Percentiles rank a stretch among this genome's conserved stretches.
Conservation (phyloP, 202 grass and related monocot genomes). For the Musa balbisiana region DNA sequence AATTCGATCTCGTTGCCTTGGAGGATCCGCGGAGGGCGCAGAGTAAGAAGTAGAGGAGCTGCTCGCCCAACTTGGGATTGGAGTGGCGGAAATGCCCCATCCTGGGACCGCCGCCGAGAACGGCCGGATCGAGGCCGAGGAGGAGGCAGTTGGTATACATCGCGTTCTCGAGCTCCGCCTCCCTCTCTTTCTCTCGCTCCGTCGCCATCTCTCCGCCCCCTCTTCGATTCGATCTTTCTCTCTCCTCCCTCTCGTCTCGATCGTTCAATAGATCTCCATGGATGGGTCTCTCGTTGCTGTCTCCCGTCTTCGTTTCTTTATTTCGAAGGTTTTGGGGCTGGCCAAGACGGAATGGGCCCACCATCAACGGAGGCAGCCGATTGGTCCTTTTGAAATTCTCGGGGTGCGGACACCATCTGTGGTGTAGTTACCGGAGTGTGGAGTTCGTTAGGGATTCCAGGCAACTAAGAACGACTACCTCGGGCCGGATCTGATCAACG, state of each 20-base stretch:
- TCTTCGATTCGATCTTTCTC: neutral
- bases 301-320: neutral
- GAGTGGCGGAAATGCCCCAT: slow-evolving; percentile 90
- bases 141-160: slow-evolving; percentile 99
- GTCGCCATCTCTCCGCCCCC: slow-evolving; percentile 52
- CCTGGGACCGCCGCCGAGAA: slow-evolving; percentile 51
- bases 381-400: neutral
- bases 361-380: too few species aligned
- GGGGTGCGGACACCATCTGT: neutral
- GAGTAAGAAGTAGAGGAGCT: slow-evolving; percentile 98
- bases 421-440: neutral
- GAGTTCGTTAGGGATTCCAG: neutral
- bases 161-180: slow-evolving; percentile 92
- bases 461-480: too few species aligned
- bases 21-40: slow-evolving; percentile 80
- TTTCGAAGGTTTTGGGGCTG: neutral
- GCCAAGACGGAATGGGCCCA: neutral
- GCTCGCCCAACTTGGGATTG: slow-evolving; percentile 90
- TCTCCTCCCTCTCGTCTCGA: neutral
- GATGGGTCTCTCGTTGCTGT: neutral
- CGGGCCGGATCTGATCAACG: too few species aligned
- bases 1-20: slow-evolving; percentile 37
- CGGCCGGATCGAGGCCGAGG: slow-evolving; percentile 74
- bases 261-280: neutral
- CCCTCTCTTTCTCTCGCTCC: slow-evolving; percentile 94